Base-by-base conservation (phyloP, 352 stramenopile species). In the Globisporangium nagaii region DNA sequence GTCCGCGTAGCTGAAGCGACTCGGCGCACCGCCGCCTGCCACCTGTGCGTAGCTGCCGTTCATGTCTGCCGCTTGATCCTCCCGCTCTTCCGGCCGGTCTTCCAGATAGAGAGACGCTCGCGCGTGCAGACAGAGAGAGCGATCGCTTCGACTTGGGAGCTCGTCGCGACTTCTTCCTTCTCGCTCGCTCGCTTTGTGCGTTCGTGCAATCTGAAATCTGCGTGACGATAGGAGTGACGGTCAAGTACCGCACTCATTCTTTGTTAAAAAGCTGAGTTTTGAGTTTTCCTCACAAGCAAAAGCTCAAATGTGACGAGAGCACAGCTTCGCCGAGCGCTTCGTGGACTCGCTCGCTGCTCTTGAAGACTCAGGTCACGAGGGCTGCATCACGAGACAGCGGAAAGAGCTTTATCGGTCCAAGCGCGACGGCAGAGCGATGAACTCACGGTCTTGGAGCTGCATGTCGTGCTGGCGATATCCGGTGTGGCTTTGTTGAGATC, bases 1-100 rank as follows among this genome's bases (percentile, higher is more conserved):
- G 17, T 46, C 20, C 10, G 28, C 30, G 31, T 53, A 53, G 30
- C 49, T 47, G 27, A 56, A 56, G 30, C 27, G 49, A 22, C 36
- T 22, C 5, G 49, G 36, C 7, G 35, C 48, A 12, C 32, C 48
- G n/a, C 32, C 34, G n/a, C 35, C 48, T 15, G 19, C 25, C n/a
- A 32, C 35, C 30, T 47, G 49, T 27, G 37, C 25, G 49, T 56
- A 56, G 36, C 40, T 28, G 24, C 17, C 34, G 11, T 42, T 36
- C 32, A 43, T 54, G 34, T 42, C 17, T 44, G 12, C 13, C 44
- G 22, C n/a, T n/a, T n/a, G n/a, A n/a, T n/a, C 19, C 9, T 19
- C 24, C 30, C 12, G 47, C 32, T 53, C 20, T 17, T 53, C 31
- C 24, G 13, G 35, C 24, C 19, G 22, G 20, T 20, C 48, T 45